A percentile compares a stretch with the other conserved stretches of the same genome.
Evolutionary conservation across 805 yeast species (phyloP).

Genomic region (Vanderwaltozyma yarrowii): DNA sequence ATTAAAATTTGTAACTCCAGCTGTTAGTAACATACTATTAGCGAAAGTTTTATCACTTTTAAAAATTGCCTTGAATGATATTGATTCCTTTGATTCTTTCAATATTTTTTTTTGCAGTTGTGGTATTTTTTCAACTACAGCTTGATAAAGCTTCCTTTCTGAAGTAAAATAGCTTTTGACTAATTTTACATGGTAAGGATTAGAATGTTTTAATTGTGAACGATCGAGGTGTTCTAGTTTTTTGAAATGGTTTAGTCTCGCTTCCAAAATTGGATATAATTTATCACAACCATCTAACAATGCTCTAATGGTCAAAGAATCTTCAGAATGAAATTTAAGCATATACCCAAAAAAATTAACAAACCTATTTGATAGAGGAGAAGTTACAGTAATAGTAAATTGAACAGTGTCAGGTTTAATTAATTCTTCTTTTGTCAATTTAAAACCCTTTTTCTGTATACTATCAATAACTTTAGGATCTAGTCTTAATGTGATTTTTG

Average conservation of each 20-base stretch:
- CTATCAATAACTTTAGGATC: constrained; percentile 22
- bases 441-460: constrained; percentile 31
- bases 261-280: constrained; percentile 39
- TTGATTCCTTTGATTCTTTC: constrained; percentile 33
- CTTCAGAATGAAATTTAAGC: constrained; percentile 42
- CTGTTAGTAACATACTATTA: constrained; percentile 42
- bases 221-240: constrained; percentile 19
- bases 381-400: constrained; percentile 29
- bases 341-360: constrained; percentile 45
- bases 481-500: constrained; percentile 52
- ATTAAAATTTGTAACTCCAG: constrained; percentile 48
- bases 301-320: constrained; percentile 39
- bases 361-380: constrained; percentile 36
- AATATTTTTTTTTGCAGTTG: constrained; percentile 29
- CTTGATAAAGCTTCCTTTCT: constrained; percentile 39
- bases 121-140: constrained; percentile 31
- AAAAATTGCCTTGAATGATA: constrained; percentile 48
- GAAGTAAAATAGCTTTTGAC: constrained; percentile 38
- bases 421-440: constrained; percentile 13
- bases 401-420: constrained; percentile 28
- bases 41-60: constrained; percentile 45
- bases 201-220: constrained; percentile 15
- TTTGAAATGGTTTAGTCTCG: constrained; percentile 38
- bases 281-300: constrained; percentile 51
- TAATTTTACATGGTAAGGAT: constrained; percentile 20